phyloP scores from a whole-genome alignment of 495 filamentous ascomycete species.

The Neurospora sp. region DNA sequence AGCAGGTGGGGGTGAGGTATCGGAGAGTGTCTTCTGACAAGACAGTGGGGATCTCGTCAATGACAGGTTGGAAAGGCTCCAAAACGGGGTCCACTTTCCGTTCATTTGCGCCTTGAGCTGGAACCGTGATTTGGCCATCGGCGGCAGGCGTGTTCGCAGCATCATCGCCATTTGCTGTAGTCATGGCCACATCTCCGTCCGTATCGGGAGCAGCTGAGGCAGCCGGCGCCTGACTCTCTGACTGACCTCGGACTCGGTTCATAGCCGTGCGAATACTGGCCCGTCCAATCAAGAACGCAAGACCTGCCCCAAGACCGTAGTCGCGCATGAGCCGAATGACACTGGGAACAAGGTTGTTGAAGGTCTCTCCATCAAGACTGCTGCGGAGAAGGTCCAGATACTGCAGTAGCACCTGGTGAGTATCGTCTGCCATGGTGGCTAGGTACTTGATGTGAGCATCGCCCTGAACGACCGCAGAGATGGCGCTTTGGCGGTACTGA shows the following conservation, averaged over 20 bases:
- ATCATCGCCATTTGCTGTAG: conserved; percentile 16
- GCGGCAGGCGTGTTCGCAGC: conserved; percentile 3
- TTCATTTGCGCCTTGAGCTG: conserved; percentile 14
- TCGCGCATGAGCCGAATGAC: conserved; percentile 62
- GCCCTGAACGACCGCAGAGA: conserved; percentile 56
- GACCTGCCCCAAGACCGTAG: conserved; percentile 67
- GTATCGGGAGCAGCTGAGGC: conserved; percentile 19
- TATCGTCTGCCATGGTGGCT: conserved; percentile 78
- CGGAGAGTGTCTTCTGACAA: conserved; percentile 56
- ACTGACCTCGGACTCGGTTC: conserved; percentile 9
- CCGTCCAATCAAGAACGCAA: conserved; percentile 84
- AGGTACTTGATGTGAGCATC: conserved; percentile 71
- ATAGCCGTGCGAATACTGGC: conserved; percentile 48
- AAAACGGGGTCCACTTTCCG: conserved; percentile 47
- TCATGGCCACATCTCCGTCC: conserved; percentile 33
- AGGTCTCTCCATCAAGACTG: conserved; percentile 65
- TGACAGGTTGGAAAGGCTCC: conserved; percentile 66
- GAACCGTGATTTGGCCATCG: conserved; percentile 1
- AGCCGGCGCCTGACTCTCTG: conserved; percentile 19
- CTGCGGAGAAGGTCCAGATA: conserved; percentile 82
- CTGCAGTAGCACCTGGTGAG: conserved; percentile 72
- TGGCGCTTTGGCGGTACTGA: conserved; percentile 71
- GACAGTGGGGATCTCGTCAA: conserved; percentile 51
- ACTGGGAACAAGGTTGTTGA: conserved; percentile 71
- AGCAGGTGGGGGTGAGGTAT: conserved; percentile 64